Percentiles rank a stretch among this genome's conserved stretches.
Evolutionary conservation across 768 basidiomycete genomes (phyloP).

Genomic region (Rhodosporidiobolus odoratus): DNA sequence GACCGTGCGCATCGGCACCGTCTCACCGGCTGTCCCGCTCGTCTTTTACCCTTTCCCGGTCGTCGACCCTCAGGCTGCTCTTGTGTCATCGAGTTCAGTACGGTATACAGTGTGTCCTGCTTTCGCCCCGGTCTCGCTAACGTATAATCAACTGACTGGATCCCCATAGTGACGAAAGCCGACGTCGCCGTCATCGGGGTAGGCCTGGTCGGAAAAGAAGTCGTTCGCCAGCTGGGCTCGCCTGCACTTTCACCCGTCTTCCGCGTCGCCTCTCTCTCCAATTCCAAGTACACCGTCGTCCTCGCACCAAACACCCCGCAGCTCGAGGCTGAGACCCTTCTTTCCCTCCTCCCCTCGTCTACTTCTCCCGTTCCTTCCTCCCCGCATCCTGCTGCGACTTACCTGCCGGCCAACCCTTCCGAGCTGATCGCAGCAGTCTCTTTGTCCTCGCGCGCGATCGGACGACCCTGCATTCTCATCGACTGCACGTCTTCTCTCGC

Average conservation of each 20-base stretch:
- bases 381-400: constrained; percentile 39
- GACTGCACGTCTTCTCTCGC: constrained; percentile 85
- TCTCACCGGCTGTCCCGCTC: too few species aligned
- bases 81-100: too few species aligned
- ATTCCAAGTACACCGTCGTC: constrained; percentile 46
- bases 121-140: too few species aligned
- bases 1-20: too few species aligned
- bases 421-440: constrained; percentile 26
- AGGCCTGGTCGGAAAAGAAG: constrained; percentile 79
- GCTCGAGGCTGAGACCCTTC: constrained; percentile 16
- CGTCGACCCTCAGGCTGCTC: too few species aligned
- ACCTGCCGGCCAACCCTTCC: constrained; percentile 19
- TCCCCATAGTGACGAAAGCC: neutral
- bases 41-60: too few species aligned
- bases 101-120: too few species aligned
- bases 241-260: constrained; percentile 51
- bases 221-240: constrained; percentile 71
- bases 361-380: constrained; percentile 38
- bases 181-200: constrained; percentile 77
- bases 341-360: constrained; percentile 38
- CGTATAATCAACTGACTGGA: too few species aligned
- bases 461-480: constrained; percentile 62
- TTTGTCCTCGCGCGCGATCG: neutral
- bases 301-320: constrained; percentile 37
- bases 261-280: constrained; percentile 48